A percentile compares a stretch with the other conserved stretches of the same genome.
These are phyloP conservation scores for Amaranthus palmeri DNA, from an alignment of 148 eudicot species.

Conservation along the genomic window DNA sequence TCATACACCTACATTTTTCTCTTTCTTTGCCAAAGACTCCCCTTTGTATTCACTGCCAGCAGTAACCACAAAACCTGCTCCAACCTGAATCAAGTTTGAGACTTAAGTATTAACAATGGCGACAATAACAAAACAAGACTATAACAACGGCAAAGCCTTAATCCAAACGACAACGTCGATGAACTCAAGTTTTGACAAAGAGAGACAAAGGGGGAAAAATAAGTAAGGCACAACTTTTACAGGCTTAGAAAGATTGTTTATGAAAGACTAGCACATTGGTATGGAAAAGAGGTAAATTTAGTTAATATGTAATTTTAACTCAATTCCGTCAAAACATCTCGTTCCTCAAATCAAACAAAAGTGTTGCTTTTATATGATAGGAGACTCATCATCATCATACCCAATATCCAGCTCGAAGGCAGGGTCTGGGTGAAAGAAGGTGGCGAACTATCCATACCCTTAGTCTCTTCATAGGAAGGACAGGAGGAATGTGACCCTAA, in stretches of 20 bases:
- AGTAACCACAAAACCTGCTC: constrained; percentile 83
- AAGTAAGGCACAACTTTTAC: background rate
- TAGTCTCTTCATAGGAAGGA: too few relatives aligned
- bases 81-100: constrained; percentile 45
- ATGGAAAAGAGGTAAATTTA: background rate
- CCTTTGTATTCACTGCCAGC: constrained; percentile 86
- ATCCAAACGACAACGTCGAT: background rate
- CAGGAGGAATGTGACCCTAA: too few relatives aligned
- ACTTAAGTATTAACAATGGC: background rate
- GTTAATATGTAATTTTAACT: too few relatives aligned
- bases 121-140: background rate
- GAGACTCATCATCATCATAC: too few relatives aligned
- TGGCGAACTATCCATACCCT: too few relatives aligned
- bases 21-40: constrained; percentile 79
- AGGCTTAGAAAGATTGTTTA: background rate
- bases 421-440: too few relatives aligned
- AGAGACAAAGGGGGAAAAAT: too few relatives aligned
- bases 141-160: background rate
- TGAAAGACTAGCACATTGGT: background rate
- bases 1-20: constrained; percentile 30
- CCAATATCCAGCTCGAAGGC: too few relatives aligned
- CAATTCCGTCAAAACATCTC: too few relatives aligned
- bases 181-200: too few relatives aligned
- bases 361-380: background rate
- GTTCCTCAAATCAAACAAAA: too few relatives aligned